phyloP scores from a whole-genome alignment of 495 filamentous ascomycete species.

The Trichocladium uniseriatum region DNA sequence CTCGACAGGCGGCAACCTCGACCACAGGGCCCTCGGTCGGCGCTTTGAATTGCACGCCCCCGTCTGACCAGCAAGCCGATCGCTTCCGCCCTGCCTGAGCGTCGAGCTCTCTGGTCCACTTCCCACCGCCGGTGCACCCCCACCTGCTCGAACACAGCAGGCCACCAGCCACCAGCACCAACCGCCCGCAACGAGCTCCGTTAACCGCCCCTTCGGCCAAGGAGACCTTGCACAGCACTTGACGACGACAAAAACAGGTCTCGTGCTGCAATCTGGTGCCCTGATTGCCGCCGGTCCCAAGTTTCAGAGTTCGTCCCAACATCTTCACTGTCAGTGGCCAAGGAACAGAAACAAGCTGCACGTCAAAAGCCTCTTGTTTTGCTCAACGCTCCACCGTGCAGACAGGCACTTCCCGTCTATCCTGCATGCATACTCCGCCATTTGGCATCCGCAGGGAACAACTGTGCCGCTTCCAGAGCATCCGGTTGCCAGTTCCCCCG shows the following conservation, averaged over 20 bases:
- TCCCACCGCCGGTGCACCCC: neutral
- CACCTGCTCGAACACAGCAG: constrained; percentile 6
- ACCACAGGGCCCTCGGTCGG: no score
- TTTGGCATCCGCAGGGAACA: constrained; percentile 3
- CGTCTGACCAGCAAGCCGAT: neutral
- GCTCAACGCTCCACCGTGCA: no score
- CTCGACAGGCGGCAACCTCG: no score
- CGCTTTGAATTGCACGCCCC: neutral
- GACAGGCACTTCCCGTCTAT: neutral
- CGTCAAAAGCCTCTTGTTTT: no score
- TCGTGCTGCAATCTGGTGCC: neutral
- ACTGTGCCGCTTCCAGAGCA: neutral
- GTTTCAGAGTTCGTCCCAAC: neutral
- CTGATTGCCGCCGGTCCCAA: constrained; percentile 1
- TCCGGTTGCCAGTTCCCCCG: neutral
- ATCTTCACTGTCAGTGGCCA: neutral
- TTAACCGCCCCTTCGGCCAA: constrained; percentile 3
- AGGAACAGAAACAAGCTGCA: neutral
- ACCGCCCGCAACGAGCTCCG: neutral
- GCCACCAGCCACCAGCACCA: constrained; percentile 2
- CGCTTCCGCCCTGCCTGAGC: neutral
- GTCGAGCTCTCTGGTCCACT: neutral
- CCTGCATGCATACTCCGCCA: neutral
- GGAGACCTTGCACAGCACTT: neutral
- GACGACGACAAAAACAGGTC: neutral